phyloP scores from a whole-genome alignment of 1,284 basidiomycete genomes.

The Porodaedalea pini region DNA sequence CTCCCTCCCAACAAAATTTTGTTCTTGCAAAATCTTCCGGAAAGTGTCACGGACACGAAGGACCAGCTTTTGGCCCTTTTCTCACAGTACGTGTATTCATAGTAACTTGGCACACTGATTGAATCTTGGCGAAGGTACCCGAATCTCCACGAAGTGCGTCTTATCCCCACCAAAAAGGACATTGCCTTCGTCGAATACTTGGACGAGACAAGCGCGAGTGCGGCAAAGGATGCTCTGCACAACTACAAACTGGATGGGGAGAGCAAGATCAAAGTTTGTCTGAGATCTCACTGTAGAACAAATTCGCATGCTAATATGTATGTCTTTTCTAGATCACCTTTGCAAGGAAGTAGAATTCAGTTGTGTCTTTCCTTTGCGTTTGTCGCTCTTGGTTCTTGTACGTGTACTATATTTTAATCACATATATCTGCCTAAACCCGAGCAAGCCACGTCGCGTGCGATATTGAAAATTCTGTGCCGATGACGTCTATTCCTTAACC shows the following conservation, averaged over 20 bases:
- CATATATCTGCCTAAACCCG: neutral
- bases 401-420: constrained; percentile 11
- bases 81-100: constrained; percentile 61
- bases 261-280: constrained; percentile 89
- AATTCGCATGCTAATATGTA: constrained; percentile 12
- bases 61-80: constrained; percentile 87
- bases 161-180: constrained; percentile 92
- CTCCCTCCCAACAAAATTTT: constrained; percentile 98
- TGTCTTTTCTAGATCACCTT: constrained; percentile 52
- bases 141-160: constrained; percentile 91
- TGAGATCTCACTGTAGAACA: neutral
- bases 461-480: too few species aligned
- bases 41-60: constrained; percentile 84
- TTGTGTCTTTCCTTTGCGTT: constrained; percentile 4
- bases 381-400: constrained; percentile 6
- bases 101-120: constrained; percentile 11
- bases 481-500: too few species aligned
- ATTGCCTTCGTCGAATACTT: constrained; percentile 95
- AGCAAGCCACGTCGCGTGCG: neutral
- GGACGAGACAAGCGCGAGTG: constrained; percentile 85
- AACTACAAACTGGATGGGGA: constrained; percentile 95
- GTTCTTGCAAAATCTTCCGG: constrained; percentile 96
- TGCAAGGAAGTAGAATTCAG: constrained; percentile 46
- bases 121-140: constrained; percentile 62
- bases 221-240: constrained; percentile 92